Conservation (phyloP, 1,284 basidiomycete species). For the Peniophora sp. region DNA sequence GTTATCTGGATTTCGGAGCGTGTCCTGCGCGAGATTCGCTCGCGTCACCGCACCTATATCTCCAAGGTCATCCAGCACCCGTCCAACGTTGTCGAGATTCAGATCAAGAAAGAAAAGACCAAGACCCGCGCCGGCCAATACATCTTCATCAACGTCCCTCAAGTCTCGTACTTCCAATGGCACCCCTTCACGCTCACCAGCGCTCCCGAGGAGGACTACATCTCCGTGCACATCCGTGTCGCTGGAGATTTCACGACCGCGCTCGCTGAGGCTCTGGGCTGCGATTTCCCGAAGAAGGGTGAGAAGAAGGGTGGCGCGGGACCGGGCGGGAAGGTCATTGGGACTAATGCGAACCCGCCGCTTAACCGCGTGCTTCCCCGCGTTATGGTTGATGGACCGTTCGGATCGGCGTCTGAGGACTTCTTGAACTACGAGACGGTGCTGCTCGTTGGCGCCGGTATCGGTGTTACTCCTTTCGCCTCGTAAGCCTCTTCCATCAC, state of each 20-base stretch:
- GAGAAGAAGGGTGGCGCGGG: constrained; percentile 37
- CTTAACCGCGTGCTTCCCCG: constrained; percentile 72
- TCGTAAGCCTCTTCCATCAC: constrained; percentile 42
- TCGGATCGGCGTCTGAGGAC: constrained; percentile 80
- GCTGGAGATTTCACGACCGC: constrained; percentile 83
- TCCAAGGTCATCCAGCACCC: constrained; percentile 92
- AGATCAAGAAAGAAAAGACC: constrained; percentile 90
- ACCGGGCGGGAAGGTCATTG: constrained; percentile 51
- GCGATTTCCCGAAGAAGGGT: constrained; percentile 60
- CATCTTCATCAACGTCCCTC: constrained; percentile 82
- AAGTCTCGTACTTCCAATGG: constrained; percentile 90
- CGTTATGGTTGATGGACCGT: constrained; percentile 87
- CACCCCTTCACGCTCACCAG: constrained; percentile 89
- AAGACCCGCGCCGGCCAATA: constrained; percentile 78
- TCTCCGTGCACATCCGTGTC: constrained; percentile 84
- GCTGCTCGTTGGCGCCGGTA: constrained; percentile 81
- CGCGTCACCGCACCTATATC: constrained; percentile 82
- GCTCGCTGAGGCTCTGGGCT: constrained; percentile 76
- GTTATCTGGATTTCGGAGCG: constrained; percentile 80
- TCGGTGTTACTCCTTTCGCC: constrained; percentile 90
- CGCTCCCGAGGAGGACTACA: constrained; percentile 86
- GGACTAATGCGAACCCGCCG: constrained; percentile 48
- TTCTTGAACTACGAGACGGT: constrained; percentile 83
- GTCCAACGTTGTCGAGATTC: constrained; percentile 82
- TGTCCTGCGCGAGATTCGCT: constrained; percentile 79